phyloP scores from a whole-genome alignment of 371 early-diverging fungal species.

The Globomyces sp. region DNA sequence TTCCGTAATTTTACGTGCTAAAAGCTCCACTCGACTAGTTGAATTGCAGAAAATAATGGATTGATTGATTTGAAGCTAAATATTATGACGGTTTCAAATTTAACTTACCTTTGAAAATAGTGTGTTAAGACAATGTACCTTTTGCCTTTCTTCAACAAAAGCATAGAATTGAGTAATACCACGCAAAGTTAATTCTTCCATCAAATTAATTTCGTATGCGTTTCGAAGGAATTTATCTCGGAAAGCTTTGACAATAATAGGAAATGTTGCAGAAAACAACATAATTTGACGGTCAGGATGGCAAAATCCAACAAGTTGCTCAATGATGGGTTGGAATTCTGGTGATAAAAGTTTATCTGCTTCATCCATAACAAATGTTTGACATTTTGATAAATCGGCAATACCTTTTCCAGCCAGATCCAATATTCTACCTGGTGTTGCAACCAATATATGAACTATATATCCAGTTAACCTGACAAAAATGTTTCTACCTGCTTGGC shows the following conservation, averaged over 20 bases:
- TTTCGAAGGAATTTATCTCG: constrained; percentile 91
- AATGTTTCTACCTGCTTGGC: constrained; percentile 57
- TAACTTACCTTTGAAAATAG: constrained; percentile 84
- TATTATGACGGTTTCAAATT: not conserved
- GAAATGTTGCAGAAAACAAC: constrained; percentile 98
- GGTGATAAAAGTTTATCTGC: constrained; percentile 97
- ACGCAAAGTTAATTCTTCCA: constrained; percentile 97
- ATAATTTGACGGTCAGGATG: constrained; percentile 90
- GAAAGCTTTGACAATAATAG: constrained; percentile 92
- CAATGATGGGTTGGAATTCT: constrained; percentile 95
- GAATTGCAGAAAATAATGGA: constrained; percentile 99
- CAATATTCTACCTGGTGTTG: constrained; percentile 96
- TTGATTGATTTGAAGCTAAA: constrained; percentile 94
- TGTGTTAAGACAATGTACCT: constrained; percentile 95
- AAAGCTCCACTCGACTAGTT: constrained; percentile 94
- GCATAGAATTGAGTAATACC: constrained; percentile 99
- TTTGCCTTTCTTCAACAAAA: constrained; percentile 96
- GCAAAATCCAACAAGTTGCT: constrained; percentile 83
- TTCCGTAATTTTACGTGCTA: constrained; percentile 98
- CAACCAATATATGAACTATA: constrained; percentile 92
- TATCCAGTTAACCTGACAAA: not conserved
- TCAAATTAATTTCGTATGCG: constrained; percentile 97
- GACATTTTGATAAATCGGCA: constrained; percentile 81
- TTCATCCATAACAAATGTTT: constrained; percentile 97
- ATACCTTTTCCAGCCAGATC: constrained; percentile 91